phyloP scores from a whole-genome alignment of 306 rosid species.

The Ormosia semicastrata region DNA sequence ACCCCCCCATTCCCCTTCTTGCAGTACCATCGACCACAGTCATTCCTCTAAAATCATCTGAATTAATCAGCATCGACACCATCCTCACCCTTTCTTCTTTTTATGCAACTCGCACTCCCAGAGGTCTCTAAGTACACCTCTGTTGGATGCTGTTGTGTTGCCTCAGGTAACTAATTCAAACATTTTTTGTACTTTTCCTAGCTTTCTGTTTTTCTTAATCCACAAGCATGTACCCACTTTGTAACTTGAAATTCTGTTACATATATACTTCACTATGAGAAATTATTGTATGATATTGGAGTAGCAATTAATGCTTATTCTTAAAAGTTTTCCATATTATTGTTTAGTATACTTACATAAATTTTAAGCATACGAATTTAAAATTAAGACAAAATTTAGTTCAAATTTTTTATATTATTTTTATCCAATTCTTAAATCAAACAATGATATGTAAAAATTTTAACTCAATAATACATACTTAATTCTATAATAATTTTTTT shows the following conservation, averaged over 20 bases:
- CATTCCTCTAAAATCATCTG: conserved; percentile 32
- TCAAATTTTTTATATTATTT: too few species aligned
- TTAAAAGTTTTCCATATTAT: too few species aligned
- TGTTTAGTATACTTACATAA: too few species aligned
- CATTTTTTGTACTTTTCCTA: background rate
- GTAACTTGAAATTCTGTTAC: conserved; percentile 27
- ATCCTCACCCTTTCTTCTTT: conserved; percentile 5
- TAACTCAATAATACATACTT: too few species aligned
- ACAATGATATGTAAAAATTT: too few species aligned
- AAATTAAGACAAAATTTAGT: too few species aligned
- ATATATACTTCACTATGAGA: background rate
- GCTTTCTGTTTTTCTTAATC: background rate
- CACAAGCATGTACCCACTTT: conserved; percentile 18
- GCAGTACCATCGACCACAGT: conserved; percentile 50
- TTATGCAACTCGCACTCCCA: conserved; percentile 35
- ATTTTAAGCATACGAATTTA: background rate
- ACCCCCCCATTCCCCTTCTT: conserved; percentile 40
- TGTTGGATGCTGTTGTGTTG: conserved; percentile 42
- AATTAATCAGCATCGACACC: conserved; percentile 3
- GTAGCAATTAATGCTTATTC: background rate
- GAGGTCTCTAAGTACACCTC: conserved; percentile 38
- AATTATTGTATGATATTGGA: too few species aligned
- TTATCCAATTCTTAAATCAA: too few species aligned
- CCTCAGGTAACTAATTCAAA: conserved; percentile 34
- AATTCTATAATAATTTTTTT: too few species aligned